phyloP scores from a whole-genome alignment of 805 yeast species.

The Wickerhamomyces chaumierensis region DNA sequence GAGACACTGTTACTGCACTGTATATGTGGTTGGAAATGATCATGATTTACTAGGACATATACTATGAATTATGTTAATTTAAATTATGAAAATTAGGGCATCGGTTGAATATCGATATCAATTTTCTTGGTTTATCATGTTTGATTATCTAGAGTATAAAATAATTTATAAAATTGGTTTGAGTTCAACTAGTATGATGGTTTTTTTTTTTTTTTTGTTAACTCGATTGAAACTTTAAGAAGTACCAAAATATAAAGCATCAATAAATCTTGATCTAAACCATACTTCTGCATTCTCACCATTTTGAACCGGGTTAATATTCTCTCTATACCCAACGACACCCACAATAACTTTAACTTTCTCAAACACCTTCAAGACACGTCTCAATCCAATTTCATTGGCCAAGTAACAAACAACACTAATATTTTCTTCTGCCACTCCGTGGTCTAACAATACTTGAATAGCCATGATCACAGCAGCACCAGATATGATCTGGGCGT shows the following conservation, averaged over 20 bases:
- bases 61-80: no score
- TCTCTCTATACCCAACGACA: constrained; percentile 38
- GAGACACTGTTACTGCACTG: no score
- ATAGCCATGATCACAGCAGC: constrained; percentile 94
- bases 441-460: constrained; percentile 77
- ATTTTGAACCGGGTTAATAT: constrained; percentile 10
- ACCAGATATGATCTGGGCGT: constrained; percentile 84
- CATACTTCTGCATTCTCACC: constrained; percentile 37
- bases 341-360: constrained; percentile 61
- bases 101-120: no score
- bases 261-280: constrained; percentile 61
- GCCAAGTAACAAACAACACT: constrained; percentile 61
- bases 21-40: no score
- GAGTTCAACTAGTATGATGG: no score
- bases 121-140: no score
- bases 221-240: no score
- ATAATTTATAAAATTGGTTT: no score
- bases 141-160: no score
- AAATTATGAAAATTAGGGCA: no score
- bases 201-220: no score
- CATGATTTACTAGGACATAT: no score
- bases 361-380: constrained; percentile 61
- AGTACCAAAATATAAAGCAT: constrained; percentile 71
- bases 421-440: constrained; percentile 48
- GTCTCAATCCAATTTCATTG: constrained; percentile 66